Base-by-base conservation (phyloP, 257 asterid genomes). In the Cinchona pubescens region DNA sequence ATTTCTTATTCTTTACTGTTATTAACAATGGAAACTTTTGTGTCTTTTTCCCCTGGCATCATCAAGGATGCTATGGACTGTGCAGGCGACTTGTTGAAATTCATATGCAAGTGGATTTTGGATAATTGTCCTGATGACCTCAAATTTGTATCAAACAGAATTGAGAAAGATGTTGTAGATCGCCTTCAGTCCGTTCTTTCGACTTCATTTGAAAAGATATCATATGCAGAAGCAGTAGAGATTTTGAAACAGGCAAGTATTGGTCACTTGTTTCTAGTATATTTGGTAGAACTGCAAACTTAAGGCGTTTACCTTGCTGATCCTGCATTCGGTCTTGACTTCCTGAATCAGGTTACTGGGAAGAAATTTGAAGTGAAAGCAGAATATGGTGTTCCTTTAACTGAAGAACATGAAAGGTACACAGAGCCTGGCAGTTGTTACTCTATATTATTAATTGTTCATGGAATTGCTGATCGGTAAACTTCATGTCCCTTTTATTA, bases 361-460 rank as follows among this genome's bases (percentile, higher is more conserved):
- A 85, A 82, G 64, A 85, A 63, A 38, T 88, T 85, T 35, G 85
- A 85, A 14, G 51, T 79, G 37, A 79, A 75, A 78, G 75, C 88
- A 32, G 88, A 90, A 76, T 94, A 91, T 91, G 97, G 98, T 23
- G 81, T 56, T 71, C 14, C 86, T 75, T 88, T 94, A 70, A 75
- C 79, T 3, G 98, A 94, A 83, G 98, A 92, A 87, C 96, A 94
- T 27, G 92, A 90, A 86, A 85, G 91, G 97, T 90, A 78, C 13
- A 59, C 69, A 35, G 51, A 65, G 6, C 23, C 46, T 60, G 30
- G 42, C 56, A 60, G 34, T 73, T 65, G 49, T 76, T 19, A 43
- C 66, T 68, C n/a, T 63, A 37, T 13, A 70, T 32, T 55, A n/a
- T n/a, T n/a, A n/a, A n/a, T n/a, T n/a, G 18, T 71, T 51, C 35